Evolutionary conservation across 2,329 filamentous ascomycete genomes (phyloP), one percentile per base, ranked within the genome.

Genomic region (Cercospora canescens): DNA sequence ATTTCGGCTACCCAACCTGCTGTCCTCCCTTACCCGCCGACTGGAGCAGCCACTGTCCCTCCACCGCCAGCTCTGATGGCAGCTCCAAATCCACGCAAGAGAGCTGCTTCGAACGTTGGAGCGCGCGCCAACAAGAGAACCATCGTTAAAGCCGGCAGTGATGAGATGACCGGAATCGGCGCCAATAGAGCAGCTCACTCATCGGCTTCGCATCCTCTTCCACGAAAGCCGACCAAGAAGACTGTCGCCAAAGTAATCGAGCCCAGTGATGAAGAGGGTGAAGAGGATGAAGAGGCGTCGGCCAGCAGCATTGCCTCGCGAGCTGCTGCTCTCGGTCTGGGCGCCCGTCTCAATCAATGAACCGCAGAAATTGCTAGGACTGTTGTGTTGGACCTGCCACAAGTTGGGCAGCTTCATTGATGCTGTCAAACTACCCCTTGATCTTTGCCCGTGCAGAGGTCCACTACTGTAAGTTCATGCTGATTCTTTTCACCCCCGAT

Each of bases 281-380:
- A n/a, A n/a, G n/a, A n/a, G n/a, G 30, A 35, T 39, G 37, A 34
- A n/a, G 26, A 34, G n/a, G 16, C 34, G n/a, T 9, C 32, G 16
- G n/a, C n/a, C 16, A 56, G 28, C 30, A 35, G n/a, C n/a, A 12
- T 21, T 6, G n/a, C 12, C 52, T 34, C 30, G 8, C 37, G 62
- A 14, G 55, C 62, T 52, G 37, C 54, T 64, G 55, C 62, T 45
- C 37, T 64, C 16, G 62, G 61, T 28, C 30, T 63, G 52, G 52
- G 61, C 50, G 35, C 34, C 9, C 34, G 55, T 39, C 55, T 24
- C 9, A 32, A 34, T 58, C 55, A 56, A 30, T 56, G 28, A 56
- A 30, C 54, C 28, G 12, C 8, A 12, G 26, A 24, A 24, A 24
- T n/a, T 30, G 6, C 32, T 26, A 8, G 55, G 34, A 16, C 6